Conservation (phyloP, 306 rosid species). For the Castanopsis chinensis region DNA sequence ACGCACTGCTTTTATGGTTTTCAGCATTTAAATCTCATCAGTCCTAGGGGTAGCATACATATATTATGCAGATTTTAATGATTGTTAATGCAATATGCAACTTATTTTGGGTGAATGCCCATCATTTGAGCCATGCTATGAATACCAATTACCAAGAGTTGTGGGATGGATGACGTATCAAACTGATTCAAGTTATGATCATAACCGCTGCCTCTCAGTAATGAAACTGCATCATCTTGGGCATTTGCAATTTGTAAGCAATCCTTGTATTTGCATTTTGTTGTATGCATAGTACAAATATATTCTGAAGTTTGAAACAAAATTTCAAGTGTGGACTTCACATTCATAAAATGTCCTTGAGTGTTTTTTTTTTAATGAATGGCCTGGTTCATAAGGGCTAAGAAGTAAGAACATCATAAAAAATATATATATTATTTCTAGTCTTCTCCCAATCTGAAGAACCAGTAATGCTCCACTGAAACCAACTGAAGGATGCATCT, state of each 20-base stretch:
- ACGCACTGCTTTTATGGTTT: slow-evolving; percentile 27
- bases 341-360: background rate
- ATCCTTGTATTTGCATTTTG: background rate
- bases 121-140: background rate
- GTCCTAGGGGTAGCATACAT: background rate
- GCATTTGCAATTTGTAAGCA: background rate
- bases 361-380: background rate
- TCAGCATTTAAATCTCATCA: slow-evolving; percentile 12
- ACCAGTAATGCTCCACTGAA: too few species aligned
- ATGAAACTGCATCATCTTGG: background rate
- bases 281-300: background rate
- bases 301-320: background rate
- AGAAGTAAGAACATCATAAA: too few species aligned
- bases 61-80: slow-evolving; percentile 11
- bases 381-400: background rate
- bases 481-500: too few species aligned
- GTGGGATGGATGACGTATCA: background rate
- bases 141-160: background rate
- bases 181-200: background rate
- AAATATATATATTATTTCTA: too few species aligned
- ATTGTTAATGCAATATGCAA: background rate
- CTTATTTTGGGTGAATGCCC: background rate
- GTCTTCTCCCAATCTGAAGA: too few species aligned
- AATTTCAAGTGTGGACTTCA: too few species aligned
- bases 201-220: background rate